These are phyloP conservation scores for Physcia stellaris DNA, from an alignment of 495 filamentous ascomycete genomes.

Conservation along the genomic window DNA sequence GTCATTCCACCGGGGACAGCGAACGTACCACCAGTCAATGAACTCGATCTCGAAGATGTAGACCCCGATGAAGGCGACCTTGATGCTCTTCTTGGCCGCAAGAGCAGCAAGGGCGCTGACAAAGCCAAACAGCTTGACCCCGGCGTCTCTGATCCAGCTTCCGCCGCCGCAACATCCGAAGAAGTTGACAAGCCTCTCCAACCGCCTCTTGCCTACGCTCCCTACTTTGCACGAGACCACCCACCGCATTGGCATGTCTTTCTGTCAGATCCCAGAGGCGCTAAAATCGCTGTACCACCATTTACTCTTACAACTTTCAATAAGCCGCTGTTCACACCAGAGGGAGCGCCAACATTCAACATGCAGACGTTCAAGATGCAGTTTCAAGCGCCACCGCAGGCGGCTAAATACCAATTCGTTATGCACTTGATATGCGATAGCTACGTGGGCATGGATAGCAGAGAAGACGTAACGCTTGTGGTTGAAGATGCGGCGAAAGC, in stretches of 20 bases:
- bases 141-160: conserved; percentile 27
- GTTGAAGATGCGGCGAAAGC: conserved; percentile 88
- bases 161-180: conserved; percentile 26
- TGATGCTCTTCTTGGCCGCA: conserved; percentile 73
- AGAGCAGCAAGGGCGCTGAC: conserved; percentile 39
- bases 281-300: conserved; percentile 87
- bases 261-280: conserved; percentile 83
- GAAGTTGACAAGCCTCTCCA: conserved; percentile 52
- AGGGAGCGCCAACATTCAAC: conserved; percentile 71
- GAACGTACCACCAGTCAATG: conserved; percentile 57
- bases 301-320: conserved; percentile 85
- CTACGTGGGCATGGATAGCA: conserved; percentile 84
- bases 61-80: conserved; percentile 90
- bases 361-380: conserved; percentile 95
- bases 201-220: conserved; percentile 75
- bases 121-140: conserved; percentile 43
- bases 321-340: conserved; percentile 61
- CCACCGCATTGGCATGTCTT: conserved; percentile 87
- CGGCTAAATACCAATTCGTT: conserved; percentile 80
- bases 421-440: conserved; percentile 88
- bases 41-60: conserved; percentile 72
- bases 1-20: conserved; percentile 75
- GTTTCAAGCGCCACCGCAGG: conserved; percentile 88
- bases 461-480: conserved; percentile 71
- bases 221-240: conserved; percentile 79